Conservation (phyloP, 1,284 basidiomycete genomes). For the Pseudozyma tsukubaensis region DNA sequence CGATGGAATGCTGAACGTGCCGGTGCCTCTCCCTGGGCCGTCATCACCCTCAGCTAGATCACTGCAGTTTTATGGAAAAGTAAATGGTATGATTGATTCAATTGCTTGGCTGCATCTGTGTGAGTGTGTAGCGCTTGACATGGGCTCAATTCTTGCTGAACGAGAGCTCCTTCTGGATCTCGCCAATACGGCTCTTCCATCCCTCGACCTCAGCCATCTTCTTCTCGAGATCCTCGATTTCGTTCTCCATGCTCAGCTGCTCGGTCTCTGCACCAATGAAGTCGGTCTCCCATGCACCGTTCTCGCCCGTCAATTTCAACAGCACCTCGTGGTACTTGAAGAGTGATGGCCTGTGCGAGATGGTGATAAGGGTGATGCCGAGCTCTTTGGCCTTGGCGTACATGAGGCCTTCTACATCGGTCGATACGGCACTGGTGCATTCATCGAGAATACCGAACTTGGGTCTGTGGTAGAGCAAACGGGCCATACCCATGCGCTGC, state of each 20-base stretch:
- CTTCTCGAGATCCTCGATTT: slow-evolving; percentile 68
- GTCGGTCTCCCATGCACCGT: slow-evolving; percentile 78
- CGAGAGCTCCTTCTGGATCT: slow-evolving; percentile 69
- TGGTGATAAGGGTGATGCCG: slow-evolving; percentile 88
- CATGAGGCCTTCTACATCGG: slow-evolving; percentile 95
- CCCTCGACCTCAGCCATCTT: slow-evolving; percentile 69
- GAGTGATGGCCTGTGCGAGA: slow-evolving; percentile 75
- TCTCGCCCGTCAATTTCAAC: slow-evolving; percentile 77
- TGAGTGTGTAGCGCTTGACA: too few relatives aligned
- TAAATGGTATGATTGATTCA: background rate
- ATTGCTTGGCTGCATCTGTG: background rate
- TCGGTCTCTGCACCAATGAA: slow-evolving; percentile 79
- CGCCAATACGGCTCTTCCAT: slow-evolving; percentile 69
- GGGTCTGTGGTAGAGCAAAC: slow-evolving; percentile 85
- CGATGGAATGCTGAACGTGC: slow-evolving; percentile 45
- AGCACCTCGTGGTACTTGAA: slow-evolving; percentile 81
- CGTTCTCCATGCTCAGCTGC: slow-evolving; percentile 75
- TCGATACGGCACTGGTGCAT: slow-evolving; percentile 94
- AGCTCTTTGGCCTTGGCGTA: slow-evolving; percentile 92
- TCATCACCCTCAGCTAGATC: slow-evolving; percentile 31
- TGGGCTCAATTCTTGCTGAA: slow-evolving; percentile 57
- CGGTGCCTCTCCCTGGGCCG: slow-evolving; percentile 23
- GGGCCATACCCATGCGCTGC: slow-evolving; percentile 73
- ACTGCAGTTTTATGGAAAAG: background rate
- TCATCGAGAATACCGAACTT: slow-evolving; percentile 76